Evolutionary conservation across 2,329 filamentous ascomycete genomes (phyloP).

Genomic region (Fusarium subtropicale): DNA sequence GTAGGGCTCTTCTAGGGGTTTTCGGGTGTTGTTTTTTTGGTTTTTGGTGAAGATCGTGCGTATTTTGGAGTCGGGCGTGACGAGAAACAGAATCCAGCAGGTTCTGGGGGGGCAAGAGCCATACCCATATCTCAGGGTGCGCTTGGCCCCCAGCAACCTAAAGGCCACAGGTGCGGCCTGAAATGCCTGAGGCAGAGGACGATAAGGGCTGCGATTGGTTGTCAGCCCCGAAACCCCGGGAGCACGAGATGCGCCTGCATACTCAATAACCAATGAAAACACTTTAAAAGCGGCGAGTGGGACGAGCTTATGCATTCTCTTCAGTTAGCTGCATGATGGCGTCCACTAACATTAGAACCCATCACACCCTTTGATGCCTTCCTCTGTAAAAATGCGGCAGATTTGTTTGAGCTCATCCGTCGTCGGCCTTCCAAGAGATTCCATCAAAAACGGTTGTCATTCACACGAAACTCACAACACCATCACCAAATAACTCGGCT

Average conservation of each 20-base stretch:
- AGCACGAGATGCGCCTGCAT: constrained; percentile 43
- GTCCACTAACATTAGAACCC: constrained; percentile 12
- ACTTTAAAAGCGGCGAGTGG: constrained; percentile 9
- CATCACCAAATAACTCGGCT: background rate
- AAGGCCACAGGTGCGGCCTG: constrained; percentile 37
- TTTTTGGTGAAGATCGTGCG: constrained; percentile 33
- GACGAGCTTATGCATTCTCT: constrained; percentile 29
- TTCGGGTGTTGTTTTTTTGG: constrained; percentile 21
- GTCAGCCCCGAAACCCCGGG: constrained; percentile 6
- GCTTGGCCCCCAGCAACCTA: constrained; percentile 40
- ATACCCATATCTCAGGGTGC: constrained; percentile 45
- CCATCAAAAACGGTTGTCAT: constrained; percentile 12
- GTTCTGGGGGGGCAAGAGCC: constrained; percentile 43
- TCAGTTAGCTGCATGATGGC: constrained; percentile 22
- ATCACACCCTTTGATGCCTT: constrained; percentile 15
- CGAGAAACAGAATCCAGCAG: constrained; percentile 42
- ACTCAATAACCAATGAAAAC: constrained; percentile 35
- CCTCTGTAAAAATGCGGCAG: constrained; percentile 26
- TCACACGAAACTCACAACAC: constrained; percentile 16
- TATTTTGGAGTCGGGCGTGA: constrained; percentile 42
- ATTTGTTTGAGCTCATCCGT: constrained; percentile 29
- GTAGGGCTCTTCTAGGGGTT: constrained; percentile 29
- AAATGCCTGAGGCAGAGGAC: constrained; percentile 44
- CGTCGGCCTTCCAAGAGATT: constrained; percentile 30
- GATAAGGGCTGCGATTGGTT: constrained; percentile 34